These are phyloP conservation scores for Leishmania tropica DNA, from an alignment of 208 protist species.

Conservation along the genomic window DNA sequence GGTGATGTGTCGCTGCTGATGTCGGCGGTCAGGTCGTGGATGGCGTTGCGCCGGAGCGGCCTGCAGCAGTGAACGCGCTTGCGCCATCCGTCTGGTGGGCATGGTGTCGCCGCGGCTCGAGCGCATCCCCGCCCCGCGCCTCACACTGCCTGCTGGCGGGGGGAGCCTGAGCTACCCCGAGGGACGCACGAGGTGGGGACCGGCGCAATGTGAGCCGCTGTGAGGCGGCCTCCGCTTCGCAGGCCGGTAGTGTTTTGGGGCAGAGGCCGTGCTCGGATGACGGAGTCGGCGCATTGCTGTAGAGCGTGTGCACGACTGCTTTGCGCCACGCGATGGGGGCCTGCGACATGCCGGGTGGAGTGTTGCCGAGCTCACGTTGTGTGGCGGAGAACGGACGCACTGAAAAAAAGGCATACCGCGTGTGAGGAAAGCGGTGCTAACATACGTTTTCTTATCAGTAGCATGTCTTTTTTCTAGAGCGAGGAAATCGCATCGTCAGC, in stretches of 20 bases:
- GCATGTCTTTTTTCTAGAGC: conserved; percentile 17
- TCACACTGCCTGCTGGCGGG: not conserved
- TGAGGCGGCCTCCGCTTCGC: not conserved
- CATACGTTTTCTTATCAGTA: conserved; percentile 16
- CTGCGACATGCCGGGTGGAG: not conserved
- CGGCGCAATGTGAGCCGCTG: too few species aligned
- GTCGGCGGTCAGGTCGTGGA: not conserved
- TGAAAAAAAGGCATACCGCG: not conserved
- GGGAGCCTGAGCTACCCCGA: not conserved
- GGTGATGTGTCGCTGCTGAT: not conserved
- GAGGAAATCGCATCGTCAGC: conserved; percentile 1
- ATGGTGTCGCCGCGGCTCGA: not conserved
- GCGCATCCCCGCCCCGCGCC: not conserved
- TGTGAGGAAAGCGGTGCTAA: not conserved
- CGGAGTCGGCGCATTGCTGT: not conserved
- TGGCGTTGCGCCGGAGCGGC: not conserved
- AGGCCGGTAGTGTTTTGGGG: not conserved
- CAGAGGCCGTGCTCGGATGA: not conserved
- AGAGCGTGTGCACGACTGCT: not conserved
- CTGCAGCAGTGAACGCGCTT: not conserved
- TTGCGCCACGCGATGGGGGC: not conserved
- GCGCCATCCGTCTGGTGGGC: not conserved
- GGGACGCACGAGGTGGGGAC: not conserved
- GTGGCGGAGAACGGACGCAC: not conserved
- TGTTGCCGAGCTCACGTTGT: not conserved